Conservation (phyloP, 2,329 filamentous ascomycete species). For the Beauveria australis region DNA sequence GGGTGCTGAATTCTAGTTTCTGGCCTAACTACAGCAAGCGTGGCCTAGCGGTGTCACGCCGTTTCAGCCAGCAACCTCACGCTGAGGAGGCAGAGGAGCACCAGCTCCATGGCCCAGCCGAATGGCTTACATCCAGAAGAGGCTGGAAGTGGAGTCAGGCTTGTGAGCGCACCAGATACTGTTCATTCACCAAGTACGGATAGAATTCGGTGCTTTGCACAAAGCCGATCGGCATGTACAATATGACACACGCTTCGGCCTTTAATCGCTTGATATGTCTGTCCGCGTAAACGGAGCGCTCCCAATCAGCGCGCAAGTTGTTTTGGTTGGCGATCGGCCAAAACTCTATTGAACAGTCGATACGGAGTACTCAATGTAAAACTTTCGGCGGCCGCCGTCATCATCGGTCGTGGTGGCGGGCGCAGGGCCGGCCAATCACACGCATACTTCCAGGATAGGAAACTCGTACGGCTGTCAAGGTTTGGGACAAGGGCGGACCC, state of each 20-base stretch:
- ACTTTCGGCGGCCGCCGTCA: no score
- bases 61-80: conserved; percentile 7
- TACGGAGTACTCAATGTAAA: no score
- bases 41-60: not conserved
- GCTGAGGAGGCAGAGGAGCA: conserved; percentile 5
- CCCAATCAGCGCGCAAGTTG: not conserved
- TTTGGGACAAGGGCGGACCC: not conserved
- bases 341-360: not conserved
- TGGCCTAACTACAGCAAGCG: not conserved
- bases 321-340: no score
- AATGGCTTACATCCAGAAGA: not conserved
- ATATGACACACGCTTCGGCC: no score
- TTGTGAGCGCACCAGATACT: not conserved
- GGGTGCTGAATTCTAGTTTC: not conserved
- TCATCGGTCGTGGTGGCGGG: not conserved
- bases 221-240: no score
- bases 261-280: not conserved
- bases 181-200: no score
- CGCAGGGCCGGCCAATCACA: not conserved
- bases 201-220: not conserved
- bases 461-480: not conserved
- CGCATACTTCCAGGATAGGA: not conserved
- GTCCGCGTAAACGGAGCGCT: not conserved
- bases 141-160: not conserved
- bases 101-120: not conserved